Conservation (phyloP, 2,329 filamentous ascomycete genomes). For the Penicillium vulpinum region DNA sequence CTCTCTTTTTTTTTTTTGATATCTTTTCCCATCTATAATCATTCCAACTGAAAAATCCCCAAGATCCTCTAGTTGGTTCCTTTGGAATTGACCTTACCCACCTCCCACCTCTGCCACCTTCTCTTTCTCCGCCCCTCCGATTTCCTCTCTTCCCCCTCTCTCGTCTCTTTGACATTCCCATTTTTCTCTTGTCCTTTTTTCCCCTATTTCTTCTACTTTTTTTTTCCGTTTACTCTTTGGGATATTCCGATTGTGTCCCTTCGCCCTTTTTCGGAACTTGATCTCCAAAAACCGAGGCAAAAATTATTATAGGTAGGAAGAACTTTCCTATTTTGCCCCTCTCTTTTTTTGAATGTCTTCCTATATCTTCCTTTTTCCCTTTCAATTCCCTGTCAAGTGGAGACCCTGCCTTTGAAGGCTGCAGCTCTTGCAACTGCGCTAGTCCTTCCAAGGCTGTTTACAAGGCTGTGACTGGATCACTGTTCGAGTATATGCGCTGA, state of each 20-base stretch:
- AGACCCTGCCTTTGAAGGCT: not conserved
- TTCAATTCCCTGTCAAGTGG: not conserved
- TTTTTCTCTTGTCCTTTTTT: not conserved
- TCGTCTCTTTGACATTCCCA: slow-evolving; percentile 7
- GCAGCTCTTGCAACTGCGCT: slow-evolving; percentile 6
- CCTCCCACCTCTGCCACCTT: not conserved
- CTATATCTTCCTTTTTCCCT: too few relatives aligned
- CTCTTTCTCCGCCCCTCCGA: slow-evolving; percentile 7
- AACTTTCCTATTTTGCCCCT: slow-evolving; percentile 2
- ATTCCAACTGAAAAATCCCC: not conserved
- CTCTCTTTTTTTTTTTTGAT: not conserved
- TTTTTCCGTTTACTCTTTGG: not conserved
- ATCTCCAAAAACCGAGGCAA: not conserved
- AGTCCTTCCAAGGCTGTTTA: not conserved
- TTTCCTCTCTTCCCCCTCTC: slow-evolving; percentile 7
- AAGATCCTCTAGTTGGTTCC: not conserved
- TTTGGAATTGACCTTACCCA: slow-evolving; percentile 5
- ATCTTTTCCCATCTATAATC: not conserved
- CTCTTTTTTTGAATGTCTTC: not conserved
- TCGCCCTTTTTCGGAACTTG: not conserved
- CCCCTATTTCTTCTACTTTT: not conserved
- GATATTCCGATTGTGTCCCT: not conserved
- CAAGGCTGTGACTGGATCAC: slow-evolving; percentile 2
- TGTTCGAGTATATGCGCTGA: slow-evolving; percentile 1
- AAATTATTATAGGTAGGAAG: slow-evolving; percentile 17